Base-by-base conservation (phyloP, 352 stramenopile species). In the Phytopythium helicoides region DNA sequence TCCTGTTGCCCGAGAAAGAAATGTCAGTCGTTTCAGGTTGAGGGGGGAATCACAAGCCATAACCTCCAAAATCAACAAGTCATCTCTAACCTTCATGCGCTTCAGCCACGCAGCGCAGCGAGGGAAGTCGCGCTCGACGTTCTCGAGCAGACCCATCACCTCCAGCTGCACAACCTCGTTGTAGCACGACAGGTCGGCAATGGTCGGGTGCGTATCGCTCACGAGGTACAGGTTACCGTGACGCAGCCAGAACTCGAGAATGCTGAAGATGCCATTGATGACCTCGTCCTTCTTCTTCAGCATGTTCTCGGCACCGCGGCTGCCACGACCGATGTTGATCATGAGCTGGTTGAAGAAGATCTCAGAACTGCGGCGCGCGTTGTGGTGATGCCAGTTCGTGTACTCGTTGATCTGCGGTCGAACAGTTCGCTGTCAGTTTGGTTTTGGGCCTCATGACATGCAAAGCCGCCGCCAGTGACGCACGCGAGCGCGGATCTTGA, bases 71-170 rank as follows among this genome's bases (percentile, higher is more conserved):
- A n/a, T n/a, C n/a, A n/a, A n/a, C n/a, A n/a, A n/a, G n/a, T n/a
- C n/a, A n/a, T n/a, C n/a, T n/a, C n/a, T n/a, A n/a, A 87, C 75
- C 75, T 87, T 89, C 79, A 89, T 89, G 68, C 70, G 62, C 60
- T 81, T 78, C 47, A 86, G 54, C 77, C 77, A 89, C 16, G 65
- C 75, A 0, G 70, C 58, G 41, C 62, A 54, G 40, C 73, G 68
- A n/a, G 77, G 75, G 60, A 77, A 89, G 56, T 80, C 70, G 25
- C 49, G 57, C 21, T 78, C 58, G n/a, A 77, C 52, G 45, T 75
- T 44, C 34, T 48, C 57, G n/a, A 88, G 64, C 38, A 82, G 40
- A 0, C 68, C 74, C 78, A 87, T 82, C 47, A 86, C 72, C 47
- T 89, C 73, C 2, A 89, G 68, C 62, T 89, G 78, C 33, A 84